Evolutionary conservation across 176 grass and related monocot species (phyloP).

Genomic region (Calamus simplicifolius): DNA sequence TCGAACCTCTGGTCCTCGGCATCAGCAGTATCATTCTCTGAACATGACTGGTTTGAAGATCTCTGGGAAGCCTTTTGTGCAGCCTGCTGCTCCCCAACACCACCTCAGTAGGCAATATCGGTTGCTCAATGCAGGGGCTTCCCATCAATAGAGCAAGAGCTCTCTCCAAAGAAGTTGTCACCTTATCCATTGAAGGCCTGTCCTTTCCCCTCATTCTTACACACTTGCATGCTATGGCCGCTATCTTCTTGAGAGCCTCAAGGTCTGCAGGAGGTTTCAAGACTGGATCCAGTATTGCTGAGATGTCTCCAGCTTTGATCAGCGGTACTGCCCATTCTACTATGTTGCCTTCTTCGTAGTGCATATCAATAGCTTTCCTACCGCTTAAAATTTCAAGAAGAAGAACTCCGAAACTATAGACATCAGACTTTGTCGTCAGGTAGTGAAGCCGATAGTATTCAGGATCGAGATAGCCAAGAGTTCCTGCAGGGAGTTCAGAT

Average conservation of each 20-base stretch:
- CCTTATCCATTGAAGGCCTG: constrained; percentile 90
- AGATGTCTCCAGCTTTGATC: constrained; percentile 81
- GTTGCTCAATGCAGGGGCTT: constrained; percentile 82
- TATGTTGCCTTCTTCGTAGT: constrained; percentile 93
- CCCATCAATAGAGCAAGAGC: constrained; percentile 90
- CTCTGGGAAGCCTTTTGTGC: constrained; percentile 90
- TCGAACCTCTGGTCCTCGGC: constrained; percentile 67
- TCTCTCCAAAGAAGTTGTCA: constrained; percentile 81
- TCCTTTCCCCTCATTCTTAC: constrained; percentile 96
- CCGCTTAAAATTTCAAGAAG: constrained; percentile 91
- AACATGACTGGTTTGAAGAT: constrained; percentile 92
- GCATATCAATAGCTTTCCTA: constrained; percentile 95
- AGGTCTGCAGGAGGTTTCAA: constrained; percentile 66
- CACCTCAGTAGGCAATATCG: constrained; percentile 86
- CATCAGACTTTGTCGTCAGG: constrained; percentile 93
- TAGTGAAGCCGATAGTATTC: constrained; percentile 98
- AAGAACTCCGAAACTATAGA: constrained; percentile 94
- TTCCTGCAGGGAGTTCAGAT: constrained; percentile 84
- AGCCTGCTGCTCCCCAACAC: constrained; percentile 85
- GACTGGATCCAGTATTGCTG: constrained; percentile 58
- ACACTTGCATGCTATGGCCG: constrained; percentile 82
- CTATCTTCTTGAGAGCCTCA: constrained; percentile 92
- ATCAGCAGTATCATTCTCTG: constrained; percentile 72
- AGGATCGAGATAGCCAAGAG: constrained; percentile 90
- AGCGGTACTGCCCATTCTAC: constrained; percentile 93